A percentile compares a stretch with the other conserved stretches of the same genome.
phyloP scores from a whole-genome alignment of 306 rosid species.

The Ceratonia siliqua region DNA sequence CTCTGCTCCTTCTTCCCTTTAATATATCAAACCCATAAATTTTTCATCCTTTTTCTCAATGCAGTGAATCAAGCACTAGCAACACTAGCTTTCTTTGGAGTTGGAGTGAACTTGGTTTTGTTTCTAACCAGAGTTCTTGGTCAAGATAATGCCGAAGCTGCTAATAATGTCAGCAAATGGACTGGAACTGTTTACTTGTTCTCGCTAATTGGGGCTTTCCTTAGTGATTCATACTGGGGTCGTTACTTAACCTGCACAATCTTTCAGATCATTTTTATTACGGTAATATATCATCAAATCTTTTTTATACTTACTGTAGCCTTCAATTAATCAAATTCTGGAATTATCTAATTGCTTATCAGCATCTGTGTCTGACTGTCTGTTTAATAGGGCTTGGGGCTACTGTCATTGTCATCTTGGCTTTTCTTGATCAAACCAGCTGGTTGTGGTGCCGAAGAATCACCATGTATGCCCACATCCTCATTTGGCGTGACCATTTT shows the following conservation, averaged over 20 bases:
- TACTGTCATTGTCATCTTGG: slow-evolving; percentile 53
- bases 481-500: slow-evolving; percentile 43
- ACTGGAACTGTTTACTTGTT: slow-evolving; percentile 69
- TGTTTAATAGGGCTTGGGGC: slow-evolving; percentile 53
- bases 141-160: slow-evolving; percentile 60
- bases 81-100: slow-evolving; percentile 70
- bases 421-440: slow-evolving; percentile 55
- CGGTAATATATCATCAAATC: slow-evolving; percentile 30
- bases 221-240: slow-evolving; percentile 74
- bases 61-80: slow-evolving; percentile 71
- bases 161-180: slow-evolving; percentile 67
- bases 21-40: neutral
- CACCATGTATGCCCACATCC: slow-evolving; percentile 44
- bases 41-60: slow-evolving; percentile 4
- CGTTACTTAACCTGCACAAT: slow-evolving; percentile 59
- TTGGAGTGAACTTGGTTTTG: slow-evolving; percentile 68
- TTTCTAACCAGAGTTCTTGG: slow-evolving; percentile 64
- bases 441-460: slow-evolving; percentile 53
- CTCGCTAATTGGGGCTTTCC: slow-evolving; percentile 64
- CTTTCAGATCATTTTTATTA: slow-evolving; percentile 56
- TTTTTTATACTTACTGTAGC: neutral
- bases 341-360: neutral
- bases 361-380: neutral
- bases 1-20: neutral
- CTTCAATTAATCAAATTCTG: neutral